Conservation (phyloP, 2,329 filamentous ascomycete species). For the Taxawa tesnikishii region DNA sequence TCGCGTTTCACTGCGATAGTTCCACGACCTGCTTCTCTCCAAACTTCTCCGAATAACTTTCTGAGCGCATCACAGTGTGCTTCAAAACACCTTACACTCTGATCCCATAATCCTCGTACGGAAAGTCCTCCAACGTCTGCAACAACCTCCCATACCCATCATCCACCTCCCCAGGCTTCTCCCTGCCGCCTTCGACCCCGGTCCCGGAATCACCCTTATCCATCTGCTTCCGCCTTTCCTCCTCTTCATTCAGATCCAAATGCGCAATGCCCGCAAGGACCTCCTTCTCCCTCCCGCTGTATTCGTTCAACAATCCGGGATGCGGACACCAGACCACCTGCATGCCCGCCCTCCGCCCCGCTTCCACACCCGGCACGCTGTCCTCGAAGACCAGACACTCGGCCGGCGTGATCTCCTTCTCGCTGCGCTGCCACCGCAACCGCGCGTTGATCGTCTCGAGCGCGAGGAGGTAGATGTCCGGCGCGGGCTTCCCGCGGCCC, state of each 20-base stretch:
- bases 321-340: constrained; percentile 89
- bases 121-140: constrained; percentile 44
- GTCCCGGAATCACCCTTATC: too few species aligned
- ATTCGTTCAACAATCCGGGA: constrained; percentile 63
- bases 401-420: constrained; percentile 56
- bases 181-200: constrained; percentile 26
- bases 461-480: constrained; percentile 87
- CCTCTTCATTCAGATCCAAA: constrained; percentile 45
- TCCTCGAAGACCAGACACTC: constrained; percentile 97
- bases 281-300: constrained; percentile 60
- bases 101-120: constrained; percentile 49
- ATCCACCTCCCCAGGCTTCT: constrained; percentile 39
- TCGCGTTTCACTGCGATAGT: too few species aligned
- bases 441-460: constrained; percentile 72
- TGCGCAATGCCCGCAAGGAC: constrained; percentile 75
- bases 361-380: constrained; percentile 83
- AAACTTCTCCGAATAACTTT: too few species aligned
- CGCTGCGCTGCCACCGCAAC: constrained; percentile 45
- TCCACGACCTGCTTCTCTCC: too few species aligned
- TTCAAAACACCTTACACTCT: constrained; percentile 11
- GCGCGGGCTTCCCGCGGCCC: constrained; percentile 84
- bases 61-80: too few species aligned
- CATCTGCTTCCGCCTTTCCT: constrained; percentile 20
- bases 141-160: constrained; percentile 50
- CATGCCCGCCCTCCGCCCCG: constrained; percentile 85